Evolutionary conservation across 352 stramenopile species (phyloP).

Genomic region (Phytophthora cryptogea): DNA sequence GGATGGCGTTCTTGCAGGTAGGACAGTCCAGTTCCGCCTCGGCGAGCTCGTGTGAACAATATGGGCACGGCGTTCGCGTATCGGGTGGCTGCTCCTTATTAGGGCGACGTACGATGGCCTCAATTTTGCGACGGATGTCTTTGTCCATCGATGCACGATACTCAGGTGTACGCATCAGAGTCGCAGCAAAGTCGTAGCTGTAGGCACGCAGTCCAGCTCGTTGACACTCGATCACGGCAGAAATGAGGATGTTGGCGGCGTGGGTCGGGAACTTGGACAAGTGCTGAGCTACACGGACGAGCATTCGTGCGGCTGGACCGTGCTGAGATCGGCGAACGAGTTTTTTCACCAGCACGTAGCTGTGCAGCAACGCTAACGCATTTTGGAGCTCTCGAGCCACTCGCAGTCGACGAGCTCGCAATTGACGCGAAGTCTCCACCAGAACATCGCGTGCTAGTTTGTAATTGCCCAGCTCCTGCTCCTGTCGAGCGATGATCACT

Average conservation of each 20-base stretch:
- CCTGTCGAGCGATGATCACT: slow-evolving; percentile 93
- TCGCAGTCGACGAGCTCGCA: slow-evolving; percentile 86
- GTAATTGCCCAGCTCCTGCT: slow-evolving; percentile 95
- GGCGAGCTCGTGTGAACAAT: slow-evolving; percentile 74
- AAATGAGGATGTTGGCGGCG: slow-evolving; percentile 92
- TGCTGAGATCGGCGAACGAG: slow-evolving; percentile 91
- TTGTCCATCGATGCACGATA: slow-evolving; percentile 89
- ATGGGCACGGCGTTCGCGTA: slow-evolving; percentile 80
- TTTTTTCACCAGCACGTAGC: slow-evolving; percentile 94
- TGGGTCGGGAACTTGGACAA: slow-evolving; percentile 94
- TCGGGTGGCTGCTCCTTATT: slow-evolving; percentile 88
- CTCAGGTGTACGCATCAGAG: slow-evolving; percentile 88
- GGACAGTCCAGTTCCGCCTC: slow-evolving; percentile 90
- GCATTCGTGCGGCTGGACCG: slow-evolving; percentile 82
- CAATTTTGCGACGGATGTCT: slow-evolving; percentile 93
- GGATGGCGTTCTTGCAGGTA: slow-evolving; percentile 92
- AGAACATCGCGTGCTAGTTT: slow-evolving; percentile 91
- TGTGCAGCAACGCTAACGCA: slow-evolving; percentile 92
- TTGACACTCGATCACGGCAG: slow-evolving; percentile 94
- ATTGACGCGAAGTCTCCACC: slow-evolving; percentile 88
- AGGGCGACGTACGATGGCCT: slow-evolving; percentile 92
- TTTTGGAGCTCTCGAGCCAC: slow-evolving; percentile 88
- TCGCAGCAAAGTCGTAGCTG: slow-evolving; percentile 93
- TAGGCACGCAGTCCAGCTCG: slow-evolving; percentile 87
- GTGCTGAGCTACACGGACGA: slow-evolving; percentile 90